These are phyloP conservation scores for Pythium chondricola DNA, from an alignment of 352 stramenopile genomes.

Conservation along the genomic window DNA sequence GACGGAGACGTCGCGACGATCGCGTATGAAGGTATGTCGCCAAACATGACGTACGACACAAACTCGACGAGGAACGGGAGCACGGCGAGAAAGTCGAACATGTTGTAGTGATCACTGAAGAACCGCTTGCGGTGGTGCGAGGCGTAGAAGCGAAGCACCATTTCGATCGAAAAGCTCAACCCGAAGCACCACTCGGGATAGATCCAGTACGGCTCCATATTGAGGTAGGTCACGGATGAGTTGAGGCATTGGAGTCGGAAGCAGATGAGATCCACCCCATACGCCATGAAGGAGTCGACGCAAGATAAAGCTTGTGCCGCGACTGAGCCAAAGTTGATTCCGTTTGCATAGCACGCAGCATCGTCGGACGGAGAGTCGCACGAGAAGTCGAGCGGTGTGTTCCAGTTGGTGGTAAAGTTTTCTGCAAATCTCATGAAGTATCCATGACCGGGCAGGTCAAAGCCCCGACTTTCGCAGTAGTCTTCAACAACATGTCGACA, in stretches of 20 bases:
- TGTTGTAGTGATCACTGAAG: slow-evolving; percentile 50
- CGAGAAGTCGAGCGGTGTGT: slow-evolving; percentile 31
- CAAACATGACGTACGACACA: slow-evolving; percentile 21
- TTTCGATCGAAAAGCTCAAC: slow-evolving; percentile 44
- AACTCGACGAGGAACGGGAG: slow-evolving; percentile 59
- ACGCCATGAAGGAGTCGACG: slow-evolving; percentile 23
- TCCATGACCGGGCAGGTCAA: slow-evolving; percentile 24
- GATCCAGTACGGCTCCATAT: slow-evolving; percentile 74
- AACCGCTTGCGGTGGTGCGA: slow-evolving; percentile 29
- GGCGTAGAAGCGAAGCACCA: slow-evolving; percentile 50
- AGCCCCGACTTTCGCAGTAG: slow-evolving; percentile 40
- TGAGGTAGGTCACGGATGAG: slow-evolving; percentile 23
- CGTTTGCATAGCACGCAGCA: slow-evolving; percentile 37
- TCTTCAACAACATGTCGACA: slow-evolving; percentile 44
- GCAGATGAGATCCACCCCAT: slow-evolving; percentile 34
- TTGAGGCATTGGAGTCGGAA: slow-evolving; percentile 42
- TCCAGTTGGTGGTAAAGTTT: slow-evolving; percentile 23
- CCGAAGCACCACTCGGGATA: slow-evolving; percentile 72
- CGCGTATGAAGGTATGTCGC: slow-evolving; percentile 39
- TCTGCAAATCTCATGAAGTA: slow-evolving; percentile 40
- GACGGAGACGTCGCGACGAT: slow-evolving; percentile 60
- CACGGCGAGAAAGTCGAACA: slow-evolving; percentile 60
- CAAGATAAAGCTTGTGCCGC: slow-evolving; percentile 21
- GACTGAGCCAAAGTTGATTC: slow-evolving; percentile 49
- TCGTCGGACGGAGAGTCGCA: slow-evolving; percentile 20